A percentile compares a stretch with the other conserved stretches of the same genome.
Evolutionary conservation across 2,329 filamentous ascomycete species (phyloP).

Genomic region (Aspergillus unguis): DNA sequence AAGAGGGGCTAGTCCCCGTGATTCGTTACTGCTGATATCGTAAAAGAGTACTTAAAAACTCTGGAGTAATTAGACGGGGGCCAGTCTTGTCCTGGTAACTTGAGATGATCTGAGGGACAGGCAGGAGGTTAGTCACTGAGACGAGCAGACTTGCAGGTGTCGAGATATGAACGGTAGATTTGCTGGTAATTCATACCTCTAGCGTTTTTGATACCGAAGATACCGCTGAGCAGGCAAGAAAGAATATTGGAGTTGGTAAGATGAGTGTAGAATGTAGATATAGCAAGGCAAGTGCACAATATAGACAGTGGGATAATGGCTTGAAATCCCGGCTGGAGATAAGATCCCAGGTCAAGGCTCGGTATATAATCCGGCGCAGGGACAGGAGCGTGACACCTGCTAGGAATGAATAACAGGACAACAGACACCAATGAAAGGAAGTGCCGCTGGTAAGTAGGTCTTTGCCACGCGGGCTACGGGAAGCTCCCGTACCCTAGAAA

Average conservation of each 20-base stretch:
- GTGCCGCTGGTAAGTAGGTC: constrained; percentile 11
- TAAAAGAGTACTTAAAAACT: too few relatives aligned
- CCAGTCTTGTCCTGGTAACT: too few relatives aligned
- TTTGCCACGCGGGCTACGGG: constrained; percentile 18
- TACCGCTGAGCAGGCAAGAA: too few relatives aligned
- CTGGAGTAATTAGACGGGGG: too few relatives aligned
- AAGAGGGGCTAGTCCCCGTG: not conserved
- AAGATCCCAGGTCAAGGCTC: not conserved
- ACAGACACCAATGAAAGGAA: constrained; percentile 6
- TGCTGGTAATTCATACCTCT: not conserved
- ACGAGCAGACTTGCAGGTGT: not conserved
- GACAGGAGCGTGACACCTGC: constrained; percentile 1
- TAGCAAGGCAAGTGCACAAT: not conserved
- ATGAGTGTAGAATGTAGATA: too few relatives aligned
- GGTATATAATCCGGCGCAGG: constrained; percentile 2
- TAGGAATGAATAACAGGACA: constrained; percentile 1
- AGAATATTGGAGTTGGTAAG: too few relatives aligned
- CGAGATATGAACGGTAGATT: too few relatives aligned
- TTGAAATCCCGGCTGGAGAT: constrained; percentile 1
- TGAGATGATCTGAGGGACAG: not conserved
- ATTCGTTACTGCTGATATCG: not conserved
- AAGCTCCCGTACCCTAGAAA: constrained; percentile 17
- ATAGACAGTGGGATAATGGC: not conserved
- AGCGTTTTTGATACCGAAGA: too few relatives aligned
- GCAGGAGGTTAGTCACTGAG: not conserved